Evolutionary conservation across 2,329 filamentous ascomycete species (phyloP).

Genomic region (Endothia cerciana): DNA sequence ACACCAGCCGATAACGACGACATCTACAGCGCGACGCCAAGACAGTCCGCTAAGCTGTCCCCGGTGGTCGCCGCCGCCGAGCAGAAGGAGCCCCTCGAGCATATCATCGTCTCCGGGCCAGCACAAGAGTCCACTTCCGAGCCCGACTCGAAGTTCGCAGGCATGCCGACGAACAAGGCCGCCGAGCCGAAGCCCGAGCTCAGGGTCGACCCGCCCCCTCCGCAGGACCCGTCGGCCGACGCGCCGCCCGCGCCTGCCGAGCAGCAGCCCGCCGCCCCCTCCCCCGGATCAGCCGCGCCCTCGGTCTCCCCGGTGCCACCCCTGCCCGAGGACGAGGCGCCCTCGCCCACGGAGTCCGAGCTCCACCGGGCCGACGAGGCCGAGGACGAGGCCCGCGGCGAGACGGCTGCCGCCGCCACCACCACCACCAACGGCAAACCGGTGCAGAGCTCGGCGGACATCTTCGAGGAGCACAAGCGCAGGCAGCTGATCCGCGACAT

Average conservation of each 20-base stretch:
- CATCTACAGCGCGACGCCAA: conserved; percentile 42
- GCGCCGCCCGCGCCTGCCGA: conserved; percentile 18
- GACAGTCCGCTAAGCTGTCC: conserved; percentile 18
- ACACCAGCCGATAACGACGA: conserved; percentile 36
- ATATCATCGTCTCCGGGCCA: conserved; percentile 13
- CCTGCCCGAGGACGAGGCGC: conserved; percentile 20
- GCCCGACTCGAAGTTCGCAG: conserved; percentile 26
- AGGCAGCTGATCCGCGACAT: conserved; percentile 48
- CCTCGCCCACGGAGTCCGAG: conserved; percentile 17
- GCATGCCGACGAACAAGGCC: conserved; percentile 23
- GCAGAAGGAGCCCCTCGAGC: conserved; percentile 12
- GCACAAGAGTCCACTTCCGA: conserved; percentile 18
- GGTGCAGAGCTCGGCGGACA: conserved; percentile 37
- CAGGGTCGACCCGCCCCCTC: conserved; percentile 25
- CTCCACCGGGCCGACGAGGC: conserved; percentile 40
- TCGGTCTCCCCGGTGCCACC: conserved; percentile 3
- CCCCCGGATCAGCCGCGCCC: conserved; percentile 1
- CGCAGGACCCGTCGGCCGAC: conserved; percentile 21
- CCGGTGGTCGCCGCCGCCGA: conserved; percentile 7
- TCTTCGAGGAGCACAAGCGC: conserved; percentile 49
- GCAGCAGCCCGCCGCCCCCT: background rate
- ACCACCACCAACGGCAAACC: conserved; percentile 30
- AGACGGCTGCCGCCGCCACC: conserved; percentile 3
- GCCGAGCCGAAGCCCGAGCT: conserved; percentile 16
- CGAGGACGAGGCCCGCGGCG: conserved; percentile 10